Evolutionary conservation across 192 early-diverging fungal species (phyloP).

Genomic region (Mortierella alpina): DNA sequence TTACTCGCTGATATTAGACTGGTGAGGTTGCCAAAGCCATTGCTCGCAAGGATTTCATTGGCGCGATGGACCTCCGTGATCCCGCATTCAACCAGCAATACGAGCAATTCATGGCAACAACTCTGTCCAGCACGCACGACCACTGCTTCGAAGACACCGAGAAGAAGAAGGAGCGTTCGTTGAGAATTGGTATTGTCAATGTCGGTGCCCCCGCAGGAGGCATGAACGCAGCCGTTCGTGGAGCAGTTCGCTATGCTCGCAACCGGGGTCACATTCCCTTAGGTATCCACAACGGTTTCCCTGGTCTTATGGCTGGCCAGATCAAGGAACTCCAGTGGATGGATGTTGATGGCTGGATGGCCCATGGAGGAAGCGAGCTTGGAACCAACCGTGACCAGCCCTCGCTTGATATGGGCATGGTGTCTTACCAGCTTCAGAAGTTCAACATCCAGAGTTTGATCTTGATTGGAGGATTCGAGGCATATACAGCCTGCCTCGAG

Average conservation of each 20-base stretch:
- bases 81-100: slow-evolving; percentile 81
- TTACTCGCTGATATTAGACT: slow-evolving; percentile 62
- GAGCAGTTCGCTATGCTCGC: slow-evolving; percentile 83
- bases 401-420: slow-evolving; percentile 82
- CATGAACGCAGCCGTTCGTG: slow-evolving; percentile 96
- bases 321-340: slow-evolving; percentile 84
- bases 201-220: slow-evolving; percentile 97
- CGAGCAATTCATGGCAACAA: slow-evolving; percentile 71
- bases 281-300: slow-evolving; percentile 93
- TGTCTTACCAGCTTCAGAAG: slow-evolving; percentile 93
- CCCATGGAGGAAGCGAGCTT: slow-evolving; percentile 89
- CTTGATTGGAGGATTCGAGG: slow-evolving; percentile 98
- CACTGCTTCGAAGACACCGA: neutral
- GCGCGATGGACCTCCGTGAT: slow-evolving; percentile 92
- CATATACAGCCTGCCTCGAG: slow-evolving; percentile 81
- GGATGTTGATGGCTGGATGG: slow-evolving; percentile 91
- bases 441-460: slow-evolving; percentile 90
- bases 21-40: slow-evolving; percentile 90
- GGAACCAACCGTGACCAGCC: slow-evolving; percentile 96
- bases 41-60: slow-evolving; percentile 80
- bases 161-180: slow-evolving; percentile 41
- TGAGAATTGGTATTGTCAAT: slow-evolving; percentile 93
- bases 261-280: slow-evolving; percentile 90
- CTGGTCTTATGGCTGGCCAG: slow-evolving; percentile 87
- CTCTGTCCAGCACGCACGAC: slow-evolving; percentile 33